Evolutionary conservation across 768 basidiomycete species (phyloP), one percentile per base, ranked within the genome.

Genomic region (Boletales sp.): DNA sequence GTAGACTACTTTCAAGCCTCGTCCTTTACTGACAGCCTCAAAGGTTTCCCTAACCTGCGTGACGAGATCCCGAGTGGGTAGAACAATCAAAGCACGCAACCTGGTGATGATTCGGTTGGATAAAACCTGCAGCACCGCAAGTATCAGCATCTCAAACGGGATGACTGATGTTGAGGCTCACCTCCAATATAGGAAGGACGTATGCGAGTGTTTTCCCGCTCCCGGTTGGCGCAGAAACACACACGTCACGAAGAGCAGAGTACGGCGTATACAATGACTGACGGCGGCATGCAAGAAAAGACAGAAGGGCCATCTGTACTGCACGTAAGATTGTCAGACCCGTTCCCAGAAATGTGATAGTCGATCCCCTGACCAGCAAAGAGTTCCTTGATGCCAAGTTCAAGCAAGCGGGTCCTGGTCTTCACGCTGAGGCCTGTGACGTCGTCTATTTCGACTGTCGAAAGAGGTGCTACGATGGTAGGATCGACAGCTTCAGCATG

Each of bases 151-250:
- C 18, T 19, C 13, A 18, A 19, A 8, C 3, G 21, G 15, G 10
- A 24, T 29, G 13, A 19, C 29, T 36, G 2, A 32, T 19, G 35
- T 14, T 45, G 29, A 13, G 30, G 47, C 70, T 50, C 50, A 87
- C 92, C 77, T 97, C 92, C 29, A 97, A 76, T 47, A 97, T 88
- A 1, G 97, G 97, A 31, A 98, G 71, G 2, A 86, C 90, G 70
- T 99, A 99, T n/a, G 92, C 90, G 27, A 99, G 76, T 0, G 95
- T 99, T 69, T 99, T 99, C 0, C 97, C 97, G 58, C 94, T 97
- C 19, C 97, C 97, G 0, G 97, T 99, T 0, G 97, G 97, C 1
- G 97, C 97, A 8, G 93, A 97, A 12, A 95, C 89, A 57, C 94
- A 94, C 12, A 94, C 78, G 68, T 99, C 97, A 24, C 77, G 77